Percentiles rank a stretch among this genome's conserved stretches.
Conservation (phyloP, 148 eudicot genomes). For the Rhododendron ovatum region DNA sequence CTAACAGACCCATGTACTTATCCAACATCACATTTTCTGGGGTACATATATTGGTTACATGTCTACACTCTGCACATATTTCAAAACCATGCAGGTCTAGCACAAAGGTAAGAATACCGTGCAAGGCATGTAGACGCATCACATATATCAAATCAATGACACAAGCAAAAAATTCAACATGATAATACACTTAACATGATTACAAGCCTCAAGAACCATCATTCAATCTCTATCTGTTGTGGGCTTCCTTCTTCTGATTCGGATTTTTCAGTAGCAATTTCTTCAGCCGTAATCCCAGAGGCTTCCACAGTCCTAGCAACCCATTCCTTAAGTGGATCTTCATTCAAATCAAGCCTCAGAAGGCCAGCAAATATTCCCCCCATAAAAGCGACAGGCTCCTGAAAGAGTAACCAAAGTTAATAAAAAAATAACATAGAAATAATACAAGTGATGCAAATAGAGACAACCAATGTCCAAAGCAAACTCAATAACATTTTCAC, state of each 20-base stretch:
- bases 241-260: slow-evolving; percentile 46
- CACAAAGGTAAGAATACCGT: not conserved
- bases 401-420: not conserved
- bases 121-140: not conserved
- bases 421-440: not conserved
- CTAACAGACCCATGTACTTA: too few relatives aligned
- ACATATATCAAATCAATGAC: not conserved
- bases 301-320: slow-evolving; percentile 73
- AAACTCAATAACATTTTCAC: not conserved
- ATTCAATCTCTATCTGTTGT: slow-evolving; percentile 77
- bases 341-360: slow-evolving; percentile 86
- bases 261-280: slow-evolving; percentile 23
- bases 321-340: slow-evolving; percentile 93
- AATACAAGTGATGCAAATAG: not conserved
- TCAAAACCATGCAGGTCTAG: not conserved
- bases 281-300: slow-evolving; percentile 65
- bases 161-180: not conserved
- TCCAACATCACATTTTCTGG: not conserved
- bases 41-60: not conserved
- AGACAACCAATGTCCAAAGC: not conserved
- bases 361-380: slow-evolving; percentile 93
- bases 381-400: slow-evolving; percentile 95
- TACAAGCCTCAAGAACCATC: slow-evolving; percentile 9
- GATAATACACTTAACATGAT: not conserved
- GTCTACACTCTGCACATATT: not conserved